phyloP scores from a whole-genome alignment of 2,329 filamentous ascomycete genomes.

The Elsinoe batatas region DNA sequence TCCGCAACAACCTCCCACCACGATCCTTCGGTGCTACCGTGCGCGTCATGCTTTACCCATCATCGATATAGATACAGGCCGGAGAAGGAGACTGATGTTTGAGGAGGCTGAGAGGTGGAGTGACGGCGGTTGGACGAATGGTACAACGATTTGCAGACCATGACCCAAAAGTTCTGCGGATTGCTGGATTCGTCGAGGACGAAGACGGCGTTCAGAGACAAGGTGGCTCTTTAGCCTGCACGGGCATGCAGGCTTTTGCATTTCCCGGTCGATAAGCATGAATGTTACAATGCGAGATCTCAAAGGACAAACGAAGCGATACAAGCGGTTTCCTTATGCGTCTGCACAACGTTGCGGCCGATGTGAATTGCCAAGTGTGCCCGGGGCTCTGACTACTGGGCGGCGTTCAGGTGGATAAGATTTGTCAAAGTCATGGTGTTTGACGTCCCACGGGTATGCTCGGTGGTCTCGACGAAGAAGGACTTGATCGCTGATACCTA shows the following conservation, averaged over 20 bases:
- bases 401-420: too few species aligned
- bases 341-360: not conserved
- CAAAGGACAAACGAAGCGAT: constrained; percentile 10
- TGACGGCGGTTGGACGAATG: not conserved
- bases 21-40: constrained; percentile 73
- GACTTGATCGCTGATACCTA: too few species aligned
- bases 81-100: not conserved
- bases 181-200: not conserved
- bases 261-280: constrained; percentile 12
- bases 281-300: constrained; percentile 6
- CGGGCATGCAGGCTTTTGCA: constrained; percentile 7
- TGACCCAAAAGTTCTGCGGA: not conserved
- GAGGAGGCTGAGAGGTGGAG: not conserved
- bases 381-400: too few species aligned
- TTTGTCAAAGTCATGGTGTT: too few species aligned
- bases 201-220: constrained; percentile 12
- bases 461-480: too few species aligned
- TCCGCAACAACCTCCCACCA: constrained; percentile 88
- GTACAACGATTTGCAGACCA: not conserved
- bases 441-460: too few species aligned
- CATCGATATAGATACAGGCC: constrained; percentile 27
- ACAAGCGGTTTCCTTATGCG: constrained; percentile 9
- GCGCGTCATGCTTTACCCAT: constrained; percentile 33
- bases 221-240: constrained; percentile 9
- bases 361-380: too few species aligned